phyloP scores from a whole-genome alignment of 805 yeast genomes.

The Cephaloascus fragrans region DNA sequence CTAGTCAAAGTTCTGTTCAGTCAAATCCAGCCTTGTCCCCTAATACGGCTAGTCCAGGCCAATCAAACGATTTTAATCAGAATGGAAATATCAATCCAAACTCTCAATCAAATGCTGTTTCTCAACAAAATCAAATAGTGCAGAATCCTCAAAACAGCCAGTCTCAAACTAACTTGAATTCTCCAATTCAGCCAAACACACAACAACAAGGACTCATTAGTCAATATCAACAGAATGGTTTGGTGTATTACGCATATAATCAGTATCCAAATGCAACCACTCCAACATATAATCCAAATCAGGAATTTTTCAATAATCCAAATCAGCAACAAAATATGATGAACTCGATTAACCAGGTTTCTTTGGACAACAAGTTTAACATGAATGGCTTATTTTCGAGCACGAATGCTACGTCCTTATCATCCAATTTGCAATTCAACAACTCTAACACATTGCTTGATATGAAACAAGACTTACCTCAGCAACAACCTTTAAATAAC shows the following conservation, averaged over 20 bases:
- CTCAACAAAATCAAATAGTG: not conserved
- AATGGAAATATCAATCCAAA: not conserved
- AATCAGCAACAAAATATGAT: not conserved
- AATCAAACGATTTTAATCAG: not conserved
- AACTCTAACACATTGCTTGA: slow-evolving; percentile 8
- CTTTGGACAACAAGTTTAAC: not conserved
- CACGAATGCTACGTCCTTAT: not conserved
- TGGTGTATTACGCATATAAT: not conserved
- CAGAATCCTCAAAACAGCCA: not conserved
- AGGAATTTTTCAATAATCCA: not conserved
- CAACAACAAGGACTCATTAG: not conserved
- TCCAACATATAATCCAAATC: not conserved
- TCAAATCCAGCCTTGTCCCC: not conserved
- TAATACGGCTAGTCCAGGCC: not conserved
- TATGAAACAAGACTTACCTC: slow-evolving; percentile 3
- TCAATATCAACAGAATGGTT: not conserved
- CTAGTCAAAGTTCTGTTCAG: not conserved
- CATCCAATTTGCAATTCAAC: slow-evolving; percentile 6
- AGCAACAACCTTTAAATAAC: slow-evolving; percentile 6
- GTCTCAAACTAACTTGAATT: not conserved
- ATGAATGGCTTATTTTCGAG: not conserved
- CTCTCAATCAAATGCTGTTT: not conserved
- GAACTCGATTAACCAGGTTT: not conserved
- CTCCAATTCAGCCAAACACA: not conserved
- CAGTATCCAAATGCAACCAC: not conserved